phyloP scores from a whole-genome alignment of 1,284 basidiomycete genomes.

The Ganoderma boninense region DNA sequence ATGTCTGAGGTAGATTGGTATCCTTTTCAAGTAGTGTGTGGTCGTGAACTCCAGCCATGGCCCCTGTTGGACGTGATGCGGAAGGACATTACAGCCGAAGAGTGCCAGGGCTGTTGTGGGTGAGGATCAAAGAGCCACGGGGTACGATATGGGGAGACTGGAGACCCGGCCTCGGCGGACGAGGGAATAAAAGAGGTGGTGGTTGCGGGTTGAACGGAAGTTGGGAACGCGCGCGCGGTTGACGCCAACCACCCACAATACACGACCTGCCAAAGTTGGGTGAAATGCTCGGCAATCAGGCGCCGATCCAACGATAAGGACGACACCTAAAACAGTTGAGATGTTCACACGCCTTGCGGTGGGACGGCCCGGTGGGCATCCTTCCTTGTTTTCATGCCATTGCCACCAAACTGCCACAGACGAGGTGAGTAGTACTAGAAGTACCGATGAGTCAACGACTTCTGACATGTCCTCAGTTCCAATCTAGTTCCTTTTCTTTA shows the following conservation, averaged over 20 bases:
- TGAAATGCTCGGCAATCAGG: not conserved
- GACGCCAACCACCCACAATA: conserved; percentile 6
- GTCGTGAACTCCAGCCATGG: conserved; percentile 21
- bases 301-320: not conserved
- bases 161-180: not conserved
- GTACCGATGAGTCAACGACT: too few relatives aligned
- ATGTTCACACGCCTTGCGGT: not conserved
- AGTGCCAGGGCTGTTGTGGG: not conserved
- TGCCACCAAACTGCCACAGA: too few relatives aligned
- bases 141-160: not conserved
- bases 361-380: too few relatives aligned
- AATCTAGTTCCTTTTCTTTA: too few relatives aligned
- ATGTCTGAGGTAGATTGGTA: conserved; percentile 8
- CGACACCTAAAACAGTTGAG: not conserved
- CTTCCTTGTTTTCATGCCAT: too few relatives aligned
- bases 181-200: conserved; percentile 11
- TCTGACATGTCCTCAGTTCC: too few relatives aligned
- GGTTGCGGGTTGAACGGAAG: conserved; percentile 1
- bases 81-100: conserved; percentile 9
- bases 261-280: conserved; percentile 18
- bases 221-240: not conserved
- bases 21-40: not conserved
- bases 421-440: too few relatives aligned
- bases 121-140: not conserved
- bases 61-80: conserved; percentile 15